Percentiles rank a stretch among this genome's conserved stretches.
Evolutionary conservation across 2,329 filamentous ascomycete genomes (phyloP).

Genomic region (Verticillium isaacii): DNA sequence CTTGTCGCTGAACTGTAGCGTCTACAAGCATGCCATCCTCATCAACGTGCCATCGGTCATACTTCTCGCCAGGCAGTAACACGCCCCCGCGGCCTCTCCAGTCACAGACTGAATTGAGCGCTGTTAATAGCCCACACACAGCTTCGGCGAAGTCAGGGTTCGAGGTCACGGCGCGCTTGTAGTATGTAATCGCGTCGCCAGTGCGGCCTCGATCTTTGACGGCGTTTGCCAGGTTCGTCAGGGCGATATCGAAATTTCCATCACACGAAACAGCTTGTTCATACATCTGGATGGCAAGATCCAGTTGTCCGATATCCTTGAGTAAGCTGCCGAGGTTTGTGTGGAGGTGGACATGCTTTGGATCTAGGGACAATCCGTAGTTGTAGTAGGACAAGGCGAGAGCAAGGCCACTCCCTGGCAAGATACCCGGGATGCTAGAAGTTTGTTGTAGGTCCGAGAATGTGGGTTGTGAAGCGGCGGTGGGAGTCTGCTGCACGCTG

Average conservation of each 20-base stretch:
- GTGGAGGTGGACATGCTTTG: conserved; percentile 89
- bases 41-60: conserved; percentile 92
- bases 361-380: conserved; percentile 82
- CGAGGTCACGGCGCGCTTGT: conserved; percentile 82
- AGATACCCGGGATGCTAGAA: conserved; percentile 67
- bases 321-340: conserved; percentile 93
- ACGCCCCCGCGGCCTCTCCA: conserved; percentile 90
- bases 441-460: conserved; percentile 13
- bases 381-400: conserved; percentile 92
- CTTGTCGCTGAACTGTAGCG: conserved; percentile 53
- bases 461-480: conserved; percentile 20
- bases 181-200: conserved; percentile 86
- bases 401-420: conserved; percentile 80
- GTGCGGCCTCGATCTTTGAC: conserved; percentile 95
- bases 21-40: conserved; percentile 78
- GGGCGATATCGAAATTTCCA: conserved; percentile 89
- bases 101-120: conserved; percentile 92
- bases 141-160: conserved; percentile 96
- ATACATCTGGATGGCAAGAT: conserved; percentile 93
- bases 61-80: conserved; percentile 63
- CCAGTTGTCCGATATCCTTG: conserved; percentile 92
- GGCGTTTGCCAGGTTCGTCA: conserved; percentile 94
- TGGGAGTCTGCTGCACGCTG: conserved; percentile 69
- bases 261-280: conserved; percentile 91
- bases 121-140: conserved; percentile 91